Conservation (phyloP, 2,329 filamentous ascomycete genomes). For the Dothidotthia symphoricarpi region DNA sequence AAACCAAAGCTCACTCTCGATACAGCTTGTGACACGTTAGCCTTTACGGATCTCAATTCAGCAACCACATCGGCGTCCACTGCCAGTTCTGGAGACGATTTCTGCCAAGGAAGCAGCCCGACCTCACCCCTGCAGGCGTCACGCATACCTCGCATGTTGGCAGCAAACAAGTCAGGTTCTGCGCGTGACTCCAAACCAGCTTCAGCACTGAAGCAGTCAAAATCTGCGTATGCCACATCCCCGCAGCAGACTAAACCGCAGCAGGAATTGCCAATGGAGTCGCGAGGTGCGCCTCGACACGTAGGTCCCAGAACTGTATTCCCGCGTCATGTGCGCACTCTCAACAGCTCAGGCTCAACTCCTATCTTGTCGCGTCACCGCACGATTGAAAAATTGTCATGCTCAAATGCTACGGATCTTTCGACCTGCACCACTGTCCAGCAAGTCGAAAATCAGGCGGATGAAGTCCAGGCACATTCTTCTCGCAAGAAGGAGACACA, state of each 20-base stretch:
- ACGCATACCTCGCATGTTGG: conserved; percentile 26
- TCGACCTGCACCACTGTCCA: not conserved
- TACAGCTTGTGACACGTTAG: conserved; percentile 1
- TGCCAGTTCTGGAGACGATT: conserved; percentile 4
- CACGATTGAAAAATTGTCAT: not conserved
- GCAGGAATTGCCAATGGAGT: not conserved
- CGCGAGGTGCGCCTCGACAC: conserved; percentile 5
- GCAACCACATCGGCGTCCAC: conserved; percentile 5
- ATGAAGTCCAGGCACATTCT: not conserved
- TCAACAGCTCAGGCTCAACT: conserved; percentile 21
- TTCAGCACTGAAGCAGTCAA: conserved; percentile 16
- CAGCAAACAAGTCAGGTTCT: conserved; percentile 1
- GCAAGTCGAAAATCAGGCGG: not conserved
- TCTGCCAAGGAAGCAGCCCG: conserved; percentile 1
- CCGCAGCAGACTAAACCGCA: conserved; percentile 1
- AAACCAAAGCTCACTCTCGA: conserved; percentile 22
- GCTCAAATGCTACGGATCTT: not conserved
- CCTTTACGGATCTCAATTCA: conserved; percentile 4
- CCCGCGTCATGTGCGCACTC: conserved; percentile 21
- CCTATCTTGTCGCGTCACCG: conserved; percentile 10
- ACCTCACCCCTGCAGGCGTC: conserved; percentile 16
- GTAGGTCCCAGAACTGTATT: conserved; percentile 1
- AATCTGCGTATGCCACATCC: conserved; percentile 12
- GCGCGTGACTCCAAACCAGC: conserved; percentile 10
- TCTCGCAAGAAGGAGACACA: not conserved